These are phyloP conservation scores for Nannochloropsis gaditana DNA, from an alignment of 108 stramenopile species.

Conservation along the genomic window DNA sequence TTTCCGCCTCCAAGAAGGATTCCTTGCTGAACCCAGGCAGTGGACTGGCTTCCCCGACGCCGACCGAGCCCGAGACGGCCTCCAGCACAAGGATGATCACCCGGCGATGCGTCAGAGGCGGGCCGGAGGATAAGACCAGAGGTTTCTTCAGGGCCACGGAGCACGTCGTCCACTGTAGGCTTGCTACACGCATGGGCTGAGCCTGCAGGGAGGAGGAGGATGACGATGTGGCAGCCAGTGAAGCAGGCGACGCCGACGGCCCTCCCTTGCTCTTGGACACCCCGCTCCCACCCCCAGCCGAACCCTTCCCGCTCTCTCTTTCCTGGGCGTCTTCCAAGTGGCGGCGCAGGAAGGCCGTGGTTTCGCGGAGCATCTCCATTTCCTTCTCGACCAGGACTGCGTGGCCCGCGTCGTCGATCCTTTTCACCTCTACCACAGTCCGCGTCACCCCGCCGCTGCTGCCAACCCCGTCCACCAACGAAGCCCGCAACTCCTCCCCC, in stretches of 20 bases:
- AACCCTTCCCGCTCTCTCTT: background rate
- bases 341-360: background rate
- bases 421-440: background rate
- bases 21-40: conserved; percentile 39
- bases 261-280: background rate
- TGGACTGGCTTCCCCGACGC: conserved; percentile 40
- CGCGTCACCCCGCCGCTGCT: background rate
- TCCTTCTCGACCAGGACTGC: background rate
- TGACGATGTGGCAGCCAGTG: background rate
- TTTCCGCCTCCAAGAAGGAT: conserved; percentile 18
- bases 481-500: background rate
- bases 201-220: background rate
- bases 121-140: conserved; percentile 5
- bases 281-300: background rate
- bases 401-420: background rate
- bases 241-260: background rate
- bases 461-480: background rate
- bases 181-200: background rate
- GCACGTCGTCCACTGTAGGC: background rate
- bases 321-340: background rate
- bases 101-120: background rate
- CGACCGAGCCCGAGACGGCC: conserved; percentile 21
- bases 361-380: background rate
- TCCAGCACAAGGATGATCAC: background rate
- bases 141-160: background rate